A percentile compares a stretch with the other conserved stretches of the same genome.
phyloP scores from a whole-genome alignment of 2,329 filamentous ascomycete genomes.

The Dendryphion nanum region DNA sequence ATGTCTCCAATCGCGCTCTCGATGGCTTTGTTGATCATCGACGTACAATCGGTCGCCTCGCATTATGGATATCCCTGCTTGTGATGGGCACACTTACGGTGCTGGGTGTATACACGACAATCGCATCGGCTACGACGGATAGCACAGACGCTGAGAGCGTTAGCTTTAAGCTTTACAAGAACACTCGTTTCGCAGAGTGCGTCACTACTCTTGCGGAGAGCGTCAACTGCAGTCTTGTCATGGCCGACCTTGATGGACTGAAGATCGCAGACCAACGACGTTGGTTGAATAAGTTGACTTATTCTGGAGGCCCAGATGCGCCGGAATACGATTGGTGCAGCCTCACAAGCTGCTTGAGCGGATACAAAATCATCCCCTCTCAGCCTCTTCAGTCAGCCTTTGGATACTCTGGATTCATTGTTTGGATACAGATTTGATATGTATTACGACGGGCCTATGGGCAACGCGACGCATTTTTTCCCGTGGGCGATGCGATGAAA shows the following conservation, averaged over 20 bases:
- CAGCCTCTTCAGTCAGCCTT: neutral
- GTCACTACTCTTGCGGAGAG: neutral
- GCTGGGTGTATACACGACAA: too few species aligned
- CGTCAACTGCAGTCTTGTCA: neutral
- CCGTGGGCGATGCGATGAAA: too few species aligned
- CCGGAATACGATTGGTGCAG: neutral
- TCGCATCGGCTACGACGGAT: too few species aligned
- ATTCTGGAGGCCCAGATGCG: neutral
- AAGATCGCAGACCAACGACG: neutral
- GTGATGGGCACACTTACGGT: too few species aligned
- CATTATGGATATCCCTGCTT: too few species aligned
- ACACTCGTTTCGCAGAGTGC: neutral
- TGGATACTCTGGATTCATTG: too few species aligned
- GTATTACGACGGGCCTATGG: too few species aligned
- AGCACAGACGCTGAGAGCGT: conserved; percentile 2
- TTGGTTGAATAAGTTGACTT: neutral
- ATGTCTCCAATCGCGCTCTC: too few species aligned
- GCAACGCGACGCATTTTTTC: too few species aligned
- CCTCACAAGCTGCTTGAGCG: neutral
- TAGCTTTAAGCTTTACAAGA: neutral
- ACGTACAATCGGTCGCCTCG: too few species aligned
- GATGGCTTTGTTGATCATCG: too few species aligned
- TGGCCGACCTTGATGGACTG: neutral
- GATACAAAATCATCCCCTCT: neutral
- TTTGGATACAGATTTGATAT: too few species aligned